These are phyloP conservation scores for Puccinia triticina DNA, from an alignment of 1,284 basidiomycete species.

Conservation along the genomic window DNA sequence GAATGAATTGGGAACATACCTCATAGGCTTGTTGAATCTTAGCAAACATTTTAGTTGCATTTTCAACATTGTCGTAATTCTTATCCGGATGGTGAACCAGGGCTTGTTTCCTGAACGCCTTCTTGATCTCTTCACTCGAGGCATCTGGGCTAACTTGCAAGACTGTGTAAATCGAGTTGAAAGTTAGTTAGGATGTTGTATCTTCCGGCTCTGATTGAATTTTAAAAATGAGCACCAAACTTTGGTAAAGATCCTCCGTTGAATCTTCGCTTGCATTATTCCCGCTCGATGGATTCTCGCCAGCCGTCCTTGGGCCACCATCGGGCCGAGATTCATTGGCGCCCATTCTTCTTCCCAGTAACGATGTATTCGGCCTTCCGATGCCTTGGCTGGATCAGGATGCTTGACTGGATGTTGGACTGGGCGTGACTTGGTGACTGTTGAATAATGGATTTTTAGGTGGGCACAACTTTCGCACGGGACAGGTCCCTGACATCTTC, in stretches of 20 bases:
- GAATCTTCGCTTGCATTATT: conserved; percentile 14
- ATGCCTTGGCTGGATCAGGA: not conserved
- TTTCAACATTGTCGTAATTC: conserved; percentile 69
- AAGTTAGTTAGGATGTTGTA: not conserved
- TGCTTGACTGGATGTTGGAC: not conserved
- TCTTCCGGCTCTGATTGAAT: not conserved
- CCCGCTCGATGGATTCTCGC: not conserved
- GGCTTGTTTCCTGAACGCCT: conserved; percentile 57
- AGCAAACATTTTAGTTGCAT: conserved; percentile 84
- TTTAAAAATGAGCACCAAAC: conserved; percentile 24
- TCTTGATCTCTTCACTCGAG: conserved; percentile 57
- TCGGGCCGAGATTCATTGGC: conserved; percentile 19
- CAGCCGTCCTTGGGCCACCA: conserved; percentile 8
- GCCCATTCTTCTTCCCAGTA: not conserved
- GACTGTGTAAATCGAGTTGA: conserved; percentile 52
- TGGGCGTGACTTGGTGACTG: not conserved
- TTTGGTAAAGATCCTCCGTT: conserved; percentile 42
- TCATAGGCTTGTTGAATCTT: conserved; percentile 92
- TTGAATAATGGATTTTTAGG: not conserved
- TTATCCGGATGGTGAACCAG: conserved; percentile 63
- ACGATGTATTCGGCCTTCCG: not conserved
- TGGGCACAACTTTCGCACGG: not conserved
- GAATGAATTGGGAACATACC: conserved; percentile 62
- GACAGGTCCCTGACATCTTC: not conserved
- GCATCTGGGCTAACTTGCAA: conserved; percentile 54